phyloP scores from a whole-genome alignment of 306 rosid genomes.

The Vigna hirtella region DNA sequence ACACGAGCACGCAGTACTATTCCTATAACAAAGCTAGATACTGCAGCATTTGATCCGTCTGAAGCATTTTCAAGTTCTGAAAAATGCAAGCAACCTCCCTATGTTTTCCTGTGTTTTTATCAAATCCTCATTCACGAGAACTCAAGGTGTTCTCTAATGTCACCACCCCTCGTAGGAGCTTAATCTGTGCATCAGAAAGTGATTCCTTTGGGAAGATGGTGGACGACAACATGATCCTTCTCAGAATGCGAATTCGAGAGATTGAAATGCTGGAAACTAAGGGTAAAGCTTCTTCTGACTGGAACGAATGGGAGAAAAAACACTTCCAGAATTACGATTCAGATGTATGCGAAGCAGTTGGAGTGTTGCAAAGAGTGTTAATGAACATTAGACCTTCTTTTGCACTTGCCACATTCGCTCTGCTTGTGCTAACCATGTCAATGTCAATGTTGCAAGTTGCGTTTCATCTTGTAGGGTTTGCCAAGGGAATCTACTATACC shows the following conservation, averaged over 20 bases:
- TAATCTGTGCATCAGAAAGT: conserved; percentile 43
- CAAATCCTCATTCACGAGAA: conserved; percentile 18
- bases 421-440: conserved; percentile 47
- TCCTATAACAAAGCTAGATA: background rate
- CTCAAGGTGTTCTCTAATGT: background rate
- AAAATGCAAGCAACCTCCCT: conserved; percentile 45
- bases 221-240: conserved; percentile 65
- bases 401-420: conserved; percentile 47
- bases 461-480: conserved; percentile 42
- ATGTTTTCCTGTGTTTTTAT: conserved; percentile 12
- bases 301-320: conserved; percentile 69
- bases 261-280: conserved; percentile 46
- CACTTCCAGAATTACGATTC: conserved; percentile 52
- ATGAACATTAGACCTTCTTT: conserved; percentile 63
- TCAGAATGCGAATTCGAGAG: conserved; percentile 59
- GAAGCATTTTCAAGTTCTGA: too few relatives aligned
- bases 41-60: background rate
- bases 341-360: conserved; percentile 53
- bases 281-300: conserved; percentile 38
- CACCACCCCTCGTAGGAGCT: background rate
- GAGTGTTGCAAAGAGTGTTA: conserved; percentile 56
- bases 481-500: conserved; percentile 29
- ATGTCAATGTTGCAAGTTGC: conserved; percentile 40
- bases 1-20: too few relatives aligned
- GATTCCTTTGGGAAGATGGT: conserved; percentile 56